phyloP scores from a whole-genome alignment of 2,329 filamentous ascomycete genomes.

The Chaetothyriales sp. region DNA sequence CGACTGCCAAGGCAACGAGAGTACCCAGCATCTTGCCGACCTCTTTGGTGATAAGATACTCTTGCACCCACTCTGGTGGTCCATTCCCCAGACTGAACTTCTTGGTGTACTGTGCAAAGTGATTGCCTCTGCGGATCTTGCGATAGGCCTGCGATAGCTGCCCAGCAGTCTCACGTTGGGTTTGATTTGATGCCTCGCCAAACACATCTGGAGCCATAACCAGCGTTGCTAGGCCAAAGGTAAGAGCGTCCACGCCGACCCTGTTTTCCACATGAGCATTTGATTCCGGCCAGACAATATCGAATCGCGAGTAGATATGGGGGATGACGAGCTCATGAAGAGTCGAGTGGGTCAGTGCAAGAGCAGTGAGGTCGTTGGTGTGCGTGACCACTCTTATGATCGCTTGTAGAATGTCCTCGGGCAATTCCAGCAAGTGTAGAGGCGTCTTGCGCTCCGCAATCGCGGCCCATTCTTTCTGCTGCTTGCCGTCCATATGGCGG shows the following conservation, averaged over 20 bases:
- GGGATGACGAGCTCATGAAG: slow-evolving; percentile 62
- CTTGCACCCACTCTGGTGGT: slow-evolving; percentile 59
- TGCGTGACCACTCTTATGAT: slow-evolving; percentile 71
- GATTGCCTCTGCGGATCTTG: slow-evolving; percentile 44
- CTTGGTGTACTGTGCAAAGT: slow-evolving; percentile 62
- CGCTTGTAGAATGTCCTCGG: slow-evolving; percentile 61
- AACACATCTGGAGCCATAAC: slow-evolving; percentile 57
- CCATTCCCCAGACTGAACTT: slow-evolving; percentile 80
- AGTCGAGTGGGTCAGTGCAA: slow-evolving; percentile 63
- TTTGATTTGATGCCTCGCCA: slow-evolving; percentile 31
- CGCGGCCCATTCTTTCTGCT: slow-evolving; percentile 13
- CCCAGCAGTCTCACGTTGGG: slow-evolving; percentile 20
- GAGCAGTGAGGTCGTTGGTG: slow-evolving; percentile 64
- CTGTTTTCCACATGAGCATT: slow-evolving; percentile 48
- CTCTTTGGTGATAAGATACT: slow-evolving; percentile 70
- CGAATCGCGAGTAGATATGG: slow-evolving; percentile 69
- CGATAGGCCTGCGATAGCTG: slow-evolving; percentile 11
- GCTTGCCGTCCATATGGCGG: slow-evolving; percentile 14
- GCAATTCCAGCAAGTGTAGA: slow-evolving; percentile 56
- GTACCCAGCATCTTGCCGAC: slow-evolving; percentile 81
- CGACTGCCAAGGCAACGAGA: slow-evolving; percentile 61
- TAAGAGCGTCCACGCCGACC: slow-evolving; percentile 65
- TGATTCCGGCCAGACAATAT: slow-evolving; percentile 75
- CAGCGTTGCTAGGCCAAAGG: slow-evolving; percentile 65
- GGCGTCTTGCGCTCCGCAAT: slow-evolving; percentile 35